Evolutionary conservation across 345 rosid species (phyloP).

Genomic region (Salix udensis): DNA sequence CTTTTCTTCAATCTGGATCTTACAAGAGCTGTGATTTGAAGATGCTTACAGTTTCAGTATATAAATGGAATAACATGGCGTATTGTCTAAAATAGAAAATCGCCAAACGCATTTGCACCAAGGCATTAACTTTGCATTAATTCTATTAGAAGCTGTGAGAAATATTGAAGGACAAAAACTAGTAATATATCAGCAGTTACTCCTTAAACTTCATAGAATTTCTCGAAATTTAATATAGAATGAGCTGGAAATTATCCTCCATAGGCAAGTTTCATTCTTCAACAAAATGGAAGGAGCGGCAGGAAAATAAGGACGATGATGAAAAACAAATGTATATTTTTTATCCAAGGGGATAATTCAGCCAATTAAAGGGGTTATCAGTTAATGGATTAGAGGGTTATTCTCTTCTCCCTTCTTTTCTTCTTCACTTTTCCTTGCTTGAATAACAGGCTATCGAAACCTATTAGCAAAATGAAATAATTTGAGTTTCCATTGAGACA

Average conservation of each 20-base stretch:
- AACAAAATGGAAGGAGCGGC: too few relatives aligned
- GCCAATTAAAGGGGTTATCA: background rate
- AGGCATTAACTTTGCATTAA: background rate
- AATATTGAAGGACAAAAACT: background rate
- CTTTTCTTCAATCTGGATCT: background rate
- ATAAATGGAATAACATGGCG: background rate
- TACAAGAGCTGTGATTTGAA: background rate
- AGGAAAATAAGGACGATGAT: background rate
- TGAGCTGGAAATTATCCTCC: background rate
- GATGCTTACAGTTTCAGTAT: background rate
- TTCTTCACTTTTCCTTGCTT: background rate
- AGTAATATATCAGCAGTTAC: too few relatives aligned
- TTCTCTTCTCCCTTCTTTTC: background rate
- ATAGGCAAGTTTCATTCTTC: background rate
- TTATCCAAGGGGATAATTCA: background rate
- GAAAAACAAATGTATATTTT: background rate
- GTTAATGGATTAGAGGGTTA: background rate
- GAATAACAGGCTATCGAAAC: background rate
- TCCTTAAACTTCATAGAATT: too few relatives aligned
- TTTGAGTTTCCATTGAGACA: background rate
- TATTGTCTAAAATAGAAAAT: background rate
- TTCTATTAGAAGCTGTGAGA: background rate
- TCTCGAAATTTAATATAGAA: too few relatives aligned
- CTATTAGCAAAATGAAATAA: background rate
- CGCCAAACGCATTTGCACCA: conserved; percentile 3